These are phyloP conservation scores for Paramecium biaurelia DNA, from an alignment of 73 alveolate genomes.

Conservation along the genomic window DNA sequence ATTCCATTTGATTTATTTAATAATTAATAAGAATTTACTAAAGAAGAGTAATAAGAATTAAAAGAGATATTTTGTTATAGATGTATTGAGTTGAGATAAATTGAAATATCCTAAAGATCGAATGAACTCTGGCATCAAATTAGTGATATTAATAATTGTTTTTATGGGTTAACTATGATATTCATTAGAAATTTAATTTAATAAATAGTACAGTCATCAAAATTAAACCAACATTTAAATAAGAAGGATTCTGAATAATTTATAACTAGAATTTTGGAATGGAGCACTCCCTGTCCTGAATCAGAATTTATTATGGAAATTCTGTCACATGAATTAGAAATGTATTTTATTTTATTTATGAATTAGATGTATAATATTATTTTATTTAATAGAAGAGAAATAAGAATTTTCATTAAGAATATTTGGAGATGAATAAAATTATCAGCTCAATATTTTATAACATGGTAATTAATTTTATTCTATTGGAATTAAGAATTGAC, in stretches of 20 bases:
- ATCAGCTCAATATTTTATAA: neutral
- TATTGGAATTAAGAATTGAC: neutral
- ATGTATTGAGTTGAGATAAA: neutral
- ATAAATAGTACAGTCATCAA: neutral
- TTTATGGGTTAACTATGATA: slow-evolving; percentile 21
- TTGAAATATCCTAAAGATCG: neutral
- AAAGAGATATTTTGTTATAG: neutral
- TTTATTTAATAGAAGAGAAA: neutral
- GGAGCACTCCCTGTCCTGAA: neutral
- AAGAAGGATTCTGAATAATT: neutral
- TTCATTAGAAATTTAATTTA: neutral
- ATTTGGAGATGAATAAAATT: neutral
- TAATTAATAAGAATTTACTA: neutral
- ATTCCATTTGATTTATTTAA: neutral
- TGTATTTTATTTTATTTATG: neutral
- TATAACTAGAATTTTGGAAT: neutral
- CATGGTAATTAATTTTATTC: neutral
- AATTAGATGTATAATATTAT: neutral
- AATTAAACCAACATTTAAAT: neutral
- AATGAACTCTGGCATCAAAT: neutral
- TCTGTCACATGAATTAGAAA: neutral
- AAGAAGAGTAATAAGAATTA: neutral
- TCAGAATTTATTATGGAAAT: neutral
- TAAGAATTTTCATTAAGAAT: neutral
- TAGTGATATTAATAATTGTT: neutral